Evolutionary conservation across 2,329 filamentous ascomycete species (phyloP).

Genomic region (Aaosphaeria arxii): DNA sequence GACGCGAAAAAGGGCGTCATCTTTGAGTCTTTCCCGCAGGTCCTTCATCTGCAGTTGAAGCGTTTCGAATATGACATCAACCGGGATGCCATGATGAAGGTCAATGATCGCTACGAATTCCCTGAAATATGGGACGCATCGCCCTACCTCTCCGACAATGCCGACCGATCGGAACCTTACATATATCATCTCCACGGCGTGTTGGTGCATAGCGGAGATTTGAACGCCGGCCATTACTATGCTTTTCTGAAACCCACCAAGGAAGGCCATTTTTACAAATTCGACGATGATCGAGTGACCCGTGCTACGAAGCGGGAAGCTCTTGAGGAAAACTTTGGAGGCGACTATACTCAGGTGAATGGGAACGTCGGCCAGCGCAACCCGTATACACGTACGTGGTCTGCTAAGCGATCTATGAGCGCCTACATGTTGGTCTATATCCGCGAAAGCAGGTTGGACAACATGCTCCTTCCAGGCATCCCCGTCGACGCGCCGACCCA

Average conservation of each 20-base stretch:
- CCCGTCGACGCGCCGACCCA: constrained; percentile 77
- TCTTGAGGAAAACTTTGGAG: constrained; percentile 93
- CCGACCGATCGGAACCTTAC: constrained; percentile 86
- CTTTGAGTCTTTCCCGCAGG: constrained; percentile 90
- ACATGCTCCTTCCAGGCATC: constrained; percentile 74
- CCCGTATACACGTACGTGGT: constrained; percentile 62
- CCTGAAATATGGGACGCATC: constrained; percentile 79
- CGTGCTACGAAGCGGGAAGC: constrained; percentile 88
- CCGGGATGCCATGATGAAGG: constrained; percentile 97
- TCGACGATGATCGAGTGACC: constrained; percentile 97
- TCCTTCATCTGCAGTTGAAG: constrained; percentile 92
- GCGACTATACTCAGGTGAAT: constrained; percentile 68
- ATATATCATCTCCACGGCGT: constrained; percentile 92
- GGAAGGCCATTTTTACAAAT: constrained; percentile 93
- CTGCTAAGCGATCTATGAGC: constrained; percentile 70
- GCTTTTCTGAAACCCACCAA: constrained; percentile 89
- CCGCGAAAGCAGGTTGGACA: constrained; percentile 78
- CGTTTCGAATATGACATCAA: constrained; percentile 98
- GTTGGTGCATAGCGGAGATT: constrained; percentile 90
- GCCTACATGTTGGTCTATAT: constrained; percentile 99
- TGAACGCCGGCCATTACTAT: constrained; percentile 98
- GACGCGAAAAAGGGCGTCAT: constrained; percentile 98
- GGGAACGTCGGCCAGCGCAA: constrained; percentile 59
- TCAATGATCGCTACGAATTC: constrained; percentile 90
- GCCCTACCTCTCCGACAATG: constrained; percentile 81